Percentiles rank a stretch among this genome's conserved stretches.
Evolutionary conservation across 306 rosid genomes (phyloP).

Genomic region (Inga laurina): DNA sequence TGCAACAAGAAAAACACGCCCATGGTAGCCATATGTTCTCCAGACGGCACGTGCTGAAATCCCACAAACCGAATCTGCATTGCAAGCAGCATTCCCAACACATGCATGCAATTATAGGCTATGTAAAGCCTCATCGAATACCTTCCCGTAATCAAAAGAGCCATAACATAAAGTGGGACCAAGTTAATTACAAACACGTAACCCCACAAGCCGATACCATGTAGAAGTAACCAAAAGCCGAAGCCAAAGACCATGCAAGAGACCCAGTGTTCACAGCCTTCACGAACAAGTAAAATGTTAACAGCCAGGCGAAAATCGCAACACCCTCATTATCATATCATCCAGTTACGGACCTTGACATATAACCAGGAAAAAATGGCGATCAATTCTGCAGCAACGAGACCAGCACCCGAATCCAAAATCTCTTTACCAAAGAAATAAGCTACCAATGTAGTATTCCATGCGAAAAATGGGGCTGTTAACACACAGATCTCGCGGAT

Average conservation of each 20-base stretch:
- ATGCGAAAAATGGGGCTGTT: too few relatives aligned
- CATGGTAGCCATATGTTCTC: slow-evolving; percentile 99
- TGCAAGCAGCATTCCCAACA: slow-evolving; percentile 92
- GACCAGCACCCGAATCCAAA: too few relatives aligned
- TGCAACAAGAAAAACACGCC: slow-evolving; percentile 98
- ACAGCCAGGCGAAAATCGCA: slow-evolving; percentile 19
- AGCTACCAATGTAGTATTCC: too few relatives aligned
- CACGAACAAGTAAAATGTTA: slow-evolving; percentile 88
- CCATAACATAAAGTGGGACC: slow-evolving; percentile 87
- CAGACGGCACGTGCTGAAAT: slow-evolving; percentile 98
- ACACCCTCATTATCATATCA: too few relatives aligned
- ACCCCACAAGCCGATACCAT: slow-evolving; percentile 99
- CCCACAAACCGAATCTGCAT: slow-evolving; percentile 99
- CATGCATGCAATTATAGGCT: slow-evolving; percentile 89
- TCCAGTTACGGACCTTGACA: too few relatives aligned
- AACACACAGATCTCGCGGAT: too few relatives aligned
- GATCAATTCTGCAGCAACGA: too few relatives aligned
- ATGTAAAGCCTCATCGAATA: slow-evolving; percentile 89
- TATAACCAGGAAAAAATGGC: too few relatives aligned
- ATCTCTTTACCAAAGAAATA: too few relatives aligned
- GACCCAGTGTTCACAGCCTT: slow-evolving; percentile 95
- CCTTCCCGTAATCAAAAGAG: slow-evolving; percentile 79
- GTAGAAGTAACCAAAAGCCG: slow-evolving; percentile 93
- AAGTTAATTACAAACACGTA: slow-evolving; percentile 84
- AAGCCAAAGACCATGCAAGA: slow-evolving; percentile 82